phyloP scores from a whole-genome alignment of 2,329 filamentous ascomycete genomes.

The Nigrospora sphaerica region DNA sequence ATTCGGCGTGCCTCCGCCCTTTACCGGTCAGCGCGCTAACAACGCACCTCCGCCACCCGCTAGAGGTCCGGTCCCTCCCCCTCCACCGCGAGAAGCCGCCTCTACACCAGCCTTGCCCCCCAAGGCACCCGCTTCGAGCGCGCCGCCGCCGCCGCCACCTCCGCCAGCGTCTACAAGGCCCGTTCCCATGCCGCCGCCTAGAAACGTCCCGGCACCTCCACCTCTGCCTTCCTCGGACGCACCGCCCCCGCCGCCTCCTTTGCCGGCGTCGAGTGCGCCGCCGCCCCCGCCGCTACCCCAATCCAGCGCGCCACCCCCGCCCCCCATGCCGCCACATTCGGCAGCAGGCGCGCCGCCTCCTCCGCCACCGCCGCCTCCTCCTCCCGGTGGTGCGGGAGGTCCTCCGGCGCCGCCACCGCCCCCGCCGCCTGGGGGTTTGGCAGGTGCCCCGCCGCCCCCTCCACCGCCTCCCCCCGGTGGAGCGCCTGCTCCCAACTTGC shows the following conservation, averaged over 20 bases:
- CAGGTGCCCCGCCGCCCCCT: constrained; percentile 46
- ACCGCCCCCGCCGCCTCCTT: constrained; percentile 17
- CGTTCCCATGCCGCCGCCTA: constrained; percentile 42
- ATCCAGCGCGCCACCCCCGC: constrained; percentile 12
- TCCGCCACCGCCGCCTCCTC: constrained; percentile 27
- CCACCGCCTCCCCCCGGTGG: constrained; percentile 15
- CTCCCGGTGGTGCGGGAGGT: constrained; percentile 25
- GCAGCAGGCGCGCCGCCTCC: constrained; percentile 13
- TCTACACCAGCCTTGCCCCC: constrained; percentile 38
- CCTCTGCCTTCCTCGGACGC: constrained; percentile 13
- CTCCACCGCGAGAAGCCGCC: constrained; percentile 48
- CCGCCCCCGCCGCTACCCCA: constrained; percentile 9
- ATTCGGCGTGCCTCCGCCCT: constrained; percentile 76
- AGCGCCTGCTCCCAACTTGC: constrained; percentile 36
- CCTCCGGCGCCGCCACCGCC: constrained; percentile 35
- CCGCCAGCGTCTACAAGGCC: constrained; percentile 39
- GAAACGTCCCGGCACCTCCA: constrained; percentile 38
- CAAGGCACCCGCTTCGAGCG: constrained; percentile 35
- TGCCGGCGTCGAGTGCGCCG: constrained; percentile 10
- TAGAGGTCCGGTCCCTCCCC: constrained; percentile 65
- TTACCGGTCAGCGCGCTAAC: constrained; percentile 52
- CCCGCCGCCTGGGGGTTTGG: constrained; percentile 49
- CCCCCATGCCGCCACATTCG: constrained; percentile 6
- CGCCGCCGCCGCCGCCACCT: constrained; percentile 45
- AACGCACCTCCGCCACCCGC: constrained; percentile 68